Base-by-base conservation (phyloP, 2,329 filamentous ascomycete genomes). In the Alternaria sp. region DNA sequence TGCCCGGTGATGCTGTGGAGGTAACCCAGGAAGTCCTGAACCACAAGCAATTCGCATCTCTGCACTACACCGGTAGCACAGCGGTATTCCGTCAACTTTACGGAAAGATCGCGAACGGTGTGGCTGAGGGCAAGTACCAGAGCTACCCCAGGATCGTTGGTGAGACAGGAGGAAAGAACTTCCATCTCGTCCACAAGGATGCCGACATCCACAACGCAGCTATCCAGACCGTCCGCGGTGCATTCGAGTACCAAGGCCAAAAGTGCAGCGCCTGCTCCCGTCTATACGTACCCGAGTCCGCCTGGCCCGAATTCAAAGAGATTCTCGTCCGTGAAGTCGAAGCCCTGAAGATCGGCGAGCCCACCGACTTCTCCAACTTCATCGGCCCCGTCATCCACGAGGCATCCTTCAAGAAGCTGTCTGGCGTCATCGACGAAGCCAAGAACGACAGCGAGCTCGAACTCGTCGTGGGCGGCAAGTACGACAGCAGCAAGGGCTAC, bases 61-160 rank as follows among this genome's bases (percentile, higher is more conserved):
- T 98, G 21, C 93, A 97, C 84, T 98, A 94, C 85, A 98, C 94
- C 1, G 95, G 95, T 65, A 96, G 91, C 83, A 97, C 95, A 0
- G 89, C 89, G 53, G 92, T 98, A 28, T 97, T 98, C 89, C 90
- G 93, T 66, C 89, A 89, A 75, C 85, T 98, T 12, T 97, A 96
- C 79, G 93, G 93, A 17, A 88, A 93, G 79, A 97, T 97, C 73
- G 92, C 93, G 11, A 85, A 87, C 67, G 92, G 92, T 44, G 90
- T 96, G 19, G 91, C 92, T 6, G 89, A 93, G 75, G 93, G 91
- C 67, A 91, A 88, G 63, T 98, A 97, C 83, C 85, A 86, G 67
- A 89, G 91, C 72, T 98, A 97, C 81, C 93, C 93, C 49, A 90
- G 93, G 72, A 91, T 97, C 67, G 92, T 97, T 5, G 93, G 93